A percentile compares a stretch with the other conserved stretches of the same genome.
Conservation (phyloP, 208 protist genomes). For the Herpetomonas samuelpessoai region DNA sequence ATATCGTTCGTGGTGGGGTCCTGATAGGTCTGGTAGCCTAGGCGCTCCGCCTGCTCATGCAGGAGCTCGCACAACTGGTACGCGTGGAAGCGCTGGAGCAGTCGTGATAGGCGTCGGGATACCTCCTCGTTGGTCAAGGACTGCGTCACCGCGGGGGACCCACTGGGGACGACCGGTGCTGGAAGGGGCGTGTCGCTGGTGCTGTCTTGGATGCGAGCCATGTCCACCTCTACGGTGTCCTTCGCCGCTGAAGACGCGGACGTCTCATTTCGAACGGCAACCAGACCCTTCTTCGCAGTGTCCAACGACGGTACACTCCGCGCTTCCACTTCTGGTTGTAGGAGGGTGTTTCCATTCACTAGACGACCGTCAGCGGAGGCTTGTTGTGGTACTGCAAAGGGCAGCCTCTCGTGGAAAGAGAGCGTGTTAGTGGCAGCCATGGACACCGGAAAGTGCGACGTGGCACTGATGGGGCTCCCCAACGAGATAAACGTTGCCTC, state of each 20-base stretch:
- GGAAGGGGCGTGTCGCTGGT: background rate
- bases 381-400: too few relatives aligned
- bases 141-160: background rate
- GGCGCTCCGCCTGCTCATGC: conserved; percentile 12
- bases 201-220: too few relatives aligned
- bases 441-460: background rate
- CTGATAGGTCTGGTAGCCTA: conserved; percentile 24
- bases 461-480: background rate
- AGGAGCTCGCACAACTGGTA: conserved; percentile 30
- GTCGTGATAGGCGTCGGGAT: conserved; percentile 10
- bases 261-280: background rate
- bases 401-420: background rate
- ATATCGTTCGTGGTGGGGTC: conserved; percentile 32
- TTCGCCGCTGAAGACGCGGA: too few relatives aligned
- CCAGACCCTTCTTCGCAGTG: background rate
- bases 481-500: background rate
- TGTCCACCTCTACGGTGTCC: too few relatives aligned
- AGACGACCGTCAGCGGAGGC: background rate
- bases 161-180: background rate
- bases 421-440: background rate
- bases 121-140: conserved; percentile 5
- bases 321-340: too few relatives aligned
- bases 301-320: background rate
- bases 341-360: background rate
- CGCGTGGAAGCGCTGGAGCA: conserved; percentile 7